phyloP scores from a whole-genome alignment of 164 flowering plant genomes.

The Tetracentron sinense region DNA sequence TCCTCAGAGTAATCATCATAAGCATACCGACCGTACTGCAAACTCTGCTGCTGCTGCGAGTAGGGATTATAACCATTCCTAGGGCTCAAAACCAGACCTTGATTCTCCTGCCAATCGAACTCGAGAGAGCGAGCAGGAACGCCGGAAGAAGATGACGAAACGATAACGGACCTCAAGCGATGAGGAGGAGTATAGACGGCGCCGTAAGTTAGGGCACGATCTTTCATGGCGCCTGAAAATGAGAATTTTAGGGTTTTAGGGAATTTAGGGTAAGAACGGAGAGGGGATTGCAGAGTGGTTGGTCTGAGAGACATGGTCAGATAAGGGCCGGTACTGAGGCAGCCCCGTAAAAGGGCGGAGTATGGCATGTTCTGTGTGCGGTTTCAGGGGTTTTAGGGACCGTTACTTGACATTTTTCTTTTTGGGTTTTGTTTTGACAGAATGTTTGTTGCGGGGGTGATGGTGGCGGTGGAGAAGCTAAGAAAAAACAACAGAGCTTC shows the following conservation, averaged over 20 bases:
- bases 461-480: neutral
- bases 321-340: constrained; percentile 4
- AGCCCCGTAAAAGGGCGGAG: constrained; percentile 14
- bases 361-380: constrained; percentile 5
- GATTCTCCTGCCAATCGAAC: constrained; percentile 20
- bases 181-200: constrained; percentile 58
- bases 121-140: constrained; percentile 14
- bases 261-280: constrained; percentile 6
- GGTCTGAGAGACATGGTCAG: constrained; percentile 18
- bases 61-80: constrained; percentile 10
- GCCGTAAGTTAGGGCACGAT: constrained; percentile 38
- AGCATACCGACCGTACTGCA: constrained; percentile 19
- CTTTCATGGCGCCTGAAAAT: constrained; percentile 39
- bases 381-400: neutral
- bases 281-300: neutral
- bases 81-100: constrained; percentile 13
- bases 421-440: too few relatives aligned
- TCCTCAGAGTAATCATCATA: constrained; percentile 43
- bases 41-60: constrained; percentile 22
- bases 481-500: too few relatives aligned
- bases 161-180: constrained; percentile 41
- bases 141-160: constrained; percentile 15
- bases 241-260: constrained; percentile 33
- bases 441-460: neutral
- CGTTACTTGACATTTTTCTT: neutral